A percentile compares a stretch with the other conserved stretches of the same genome.
phyloP scores from a whole-genome alignment of 441 rosid species.

The Metrosideros polymorpha region DNA sequence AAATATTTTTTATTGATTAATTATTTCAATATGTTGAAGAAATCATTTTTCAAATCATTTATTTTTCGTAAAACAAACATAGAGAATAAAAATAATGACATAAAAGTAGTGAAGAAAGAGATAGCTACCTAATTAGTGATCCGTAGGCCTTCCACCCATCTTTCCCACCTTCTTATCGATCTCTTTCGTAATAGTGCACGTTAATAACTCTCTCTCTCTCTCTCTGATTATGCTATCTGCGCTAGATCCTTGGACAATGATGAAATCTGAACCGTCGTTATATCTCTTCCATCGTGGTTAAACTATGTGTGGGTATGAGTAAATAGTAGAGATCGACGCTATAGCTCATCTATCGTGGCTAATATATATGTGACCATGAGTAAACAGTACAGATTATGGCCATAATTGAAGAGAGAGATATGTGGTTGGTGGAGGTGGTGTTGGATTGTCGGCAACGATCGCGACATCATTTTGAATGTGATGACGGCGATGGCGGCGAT shows the following conservation, averaged over 20 bases:
- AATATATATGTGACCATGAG: not conserved
- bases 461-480: not conserved
- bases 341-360: not conserved
- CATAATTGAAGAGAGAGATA: not conserved
- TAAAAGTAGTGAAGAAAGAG: not conserved
- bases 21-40: not conserved
- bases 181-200: not conserved
- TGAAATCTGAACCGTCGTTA: not conserved
- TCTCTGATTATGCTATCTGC: not conserved
- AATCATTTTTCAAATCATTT: rapidly evolving
- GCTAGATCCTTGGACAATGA: not conserved
- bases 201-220: not conserved
- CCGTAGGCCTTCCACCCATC: not conserved
- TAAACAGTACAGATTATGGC: not conserved
- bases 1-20: not conserved
- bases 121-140: not conserved
- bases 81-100: not conserved
- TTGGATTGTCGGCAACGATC: not conserved
- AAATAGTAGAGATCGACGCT: not conserved
- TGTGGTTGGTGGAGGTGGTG: not conserved
- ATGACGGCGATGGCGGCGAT: not conserved
- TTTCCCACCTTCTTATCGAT: no score
- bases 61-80: not conserved
- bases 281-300: not conserved
- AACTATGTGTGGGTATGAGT: not conserved